Evolutionary conservation across 192 early-diverging fungal genomes (phyloP), one percentile per base, ranked within the genome.

Genomic region (Mortierella antarctica): DNA sequence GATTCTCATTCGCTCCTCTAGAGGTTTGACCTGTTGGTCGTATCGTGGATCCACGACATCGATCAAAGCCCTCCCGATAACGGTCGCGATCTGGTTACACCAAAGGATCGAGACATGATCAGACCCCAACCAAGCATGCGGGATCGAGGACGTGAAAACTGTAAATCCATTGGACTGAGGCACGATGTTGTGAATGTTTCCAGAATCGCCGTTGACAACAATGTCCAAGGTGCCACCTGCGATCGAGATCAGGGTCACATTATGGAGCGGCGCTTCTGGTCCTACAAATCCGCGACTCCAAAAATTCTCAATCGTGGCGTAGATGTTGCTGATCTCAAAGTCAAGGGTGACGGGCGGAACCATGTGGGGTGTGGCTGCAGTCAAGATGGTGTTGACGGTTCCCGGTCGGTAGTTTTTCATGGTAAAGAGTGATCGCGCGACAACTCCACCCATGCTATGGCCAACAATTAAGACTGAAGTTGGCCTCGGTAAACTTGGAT

Each of bases 381-480:
- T 98, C 50, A 99, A 80, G 41, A 99, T 91, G 1, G 95, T 94
- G 48, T 91, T 88, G 31, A 98, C 88, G 0, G 90, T 89, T 7
- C 91, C 91, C 1, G 89, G 84, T 12, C 85, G 70, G 79, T 94
- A 92, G 84, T 93, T 96, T 3, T 82, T 65, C 68, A 96, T 87
- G 0, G 88, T 91, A 61, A 95, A 87, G 48, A 95, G 86, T 5
- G 90, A 87, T 11, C 96, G 86, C 7, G 96, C 96, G 15, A 97
- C 96, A 21, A 97, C 88, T 15, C 96, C 96, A 45, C 97, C 97
- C 96, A 99, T 98, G 14, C 96, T 97, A 80, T 99, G 96, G 12
- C 92, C 95, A 54, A 97, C 83, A 21, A 98, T 86, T 12, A 94
- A 76, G 12, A 98, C 94, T 21, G 94, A 92, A 15, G 83, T 83